Conservation (phyloP, 2,329 filamentous ascomycete species). For the Nemania serpens region DNA sequence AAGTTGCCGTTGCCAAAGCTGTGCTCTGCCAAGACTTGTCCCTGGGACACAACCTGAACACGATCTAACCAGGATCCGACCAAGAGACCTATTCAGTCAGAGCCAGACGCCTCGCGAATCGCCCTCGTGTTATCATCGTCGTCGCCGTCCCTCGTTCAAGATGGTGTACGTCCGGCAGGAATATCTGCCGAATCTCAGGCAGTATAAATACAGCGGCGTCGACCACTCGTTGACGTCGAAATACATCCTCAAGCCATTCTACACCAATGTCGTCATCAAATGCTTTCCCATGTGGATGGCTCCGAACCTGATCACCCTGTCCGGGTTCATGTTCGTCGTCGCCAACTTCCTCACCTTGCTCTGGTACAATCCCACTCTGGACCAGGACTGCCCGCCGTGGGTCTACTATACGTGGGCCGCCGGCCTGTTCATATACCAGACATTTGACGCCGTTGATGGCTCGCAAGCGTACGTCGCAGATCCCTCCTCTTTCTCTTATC, state of each 20-base stretch:
- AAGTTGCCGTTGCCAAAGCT: not conserved
- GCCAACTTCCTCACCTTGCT: slow-evolving; percentile 88
- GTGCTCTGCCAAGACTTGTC: not conserved
- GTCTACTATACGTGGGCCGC: slow-evolving; percentile 92
- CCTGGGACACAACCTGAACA: not conserved
- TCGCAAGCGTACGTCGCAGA: slow-evolving; percentile 75
- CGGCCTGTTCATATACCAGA: slow-evolving; percentile 95
- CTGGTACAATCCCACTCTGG: slow-evolving; percentile 94
- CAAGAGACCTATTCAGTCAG: too few species aligned
- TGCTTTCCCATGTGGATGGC: slow-evolving; percentile 97
- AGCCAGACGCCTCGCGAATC: not conserved
- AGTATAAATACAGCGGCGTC: slow-evolving; percentile 94
- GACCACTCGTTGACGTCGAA: slow-evolving; percentile 89
- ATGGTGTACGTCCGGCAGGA: slow-evolving; percentile 98
- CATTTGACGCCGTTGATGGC: slow-evolving; percentile 96
- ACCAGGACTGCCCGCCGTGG: slow-evolving; percentile 92
- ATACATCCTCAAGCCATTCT: slow-evolving; percentile 97
- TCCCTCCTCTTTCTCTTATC: slow-evolving; percentile 2
- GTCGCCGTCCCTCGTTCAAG: slow-evolving; percentile 24
- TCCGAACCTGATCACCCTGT: slow-evolving; percentile 83
- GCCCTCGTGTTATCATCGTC: not conserved
- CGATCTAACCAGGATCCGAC: too few species aligned
- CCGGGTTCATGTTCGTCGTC: slow-evolving; percentile 88
- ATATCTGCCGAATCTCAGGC: slow-evolving; percentile 82
- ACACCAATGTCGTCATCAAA: slow-evolving; percentile 91